phyloP scores from a whole-genome alignment of 148 eudicot genomes.

The Chenopodium berlandieri region DNA sequence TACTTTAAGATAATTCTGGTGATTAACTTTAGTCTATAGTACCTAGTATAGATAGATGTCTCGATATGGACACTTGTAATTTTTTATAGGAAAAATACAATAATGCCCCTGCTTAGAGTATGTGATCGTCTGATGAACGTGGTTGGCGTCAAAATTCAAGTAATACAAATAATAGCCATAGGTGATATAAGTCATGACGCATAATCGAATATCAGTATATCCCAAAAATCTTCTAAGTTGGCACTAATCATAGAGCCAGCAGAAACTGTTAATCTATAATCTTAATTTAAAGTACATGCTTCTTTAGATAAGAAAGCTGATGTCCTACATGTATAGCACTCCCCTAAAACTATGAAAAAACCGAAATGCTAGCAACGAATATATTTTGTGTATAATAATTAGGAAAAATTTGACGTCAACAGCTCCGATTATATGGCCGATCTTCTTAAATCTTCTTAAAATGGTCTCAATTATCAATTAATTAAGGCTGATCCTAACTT shows the following conservation, averaged over 20 bases:
- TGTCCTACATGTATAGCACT: slow-evolving; percentile 13
- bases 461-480: no score
- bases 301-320: background rate
- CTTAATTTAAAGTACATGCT: background rate
- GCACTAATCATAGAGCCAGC: background rate
- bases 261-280: background rate
- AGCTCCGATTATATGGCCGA: no score
- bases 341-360: background rate
- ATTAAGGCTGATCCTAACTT: no score
- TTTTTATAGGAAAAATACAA: no score
- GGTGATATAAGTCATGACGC: background rate
- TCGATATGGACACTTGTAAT: no score
- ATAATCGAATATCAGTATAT: background rate
- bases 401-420: no score
- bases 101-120: no score
- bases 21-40: no score
- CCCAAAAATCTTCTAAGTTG: background rate
- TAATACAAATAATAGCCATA: background rate
- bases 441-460: no score
- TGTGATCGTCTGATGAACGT: no score
- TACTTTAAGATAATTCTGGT: no score
- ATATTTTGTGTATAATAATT: background rate
- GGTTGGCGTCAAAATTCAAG: background rate
- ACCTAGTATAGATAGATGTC: no score
- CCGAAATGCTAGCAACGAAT: background rate